Evolutionary conservation across 164 flowering plant species (phyloP), one percentile per base, ranked within the genome.

Genomic region (Magnolia sinica): DNA sequence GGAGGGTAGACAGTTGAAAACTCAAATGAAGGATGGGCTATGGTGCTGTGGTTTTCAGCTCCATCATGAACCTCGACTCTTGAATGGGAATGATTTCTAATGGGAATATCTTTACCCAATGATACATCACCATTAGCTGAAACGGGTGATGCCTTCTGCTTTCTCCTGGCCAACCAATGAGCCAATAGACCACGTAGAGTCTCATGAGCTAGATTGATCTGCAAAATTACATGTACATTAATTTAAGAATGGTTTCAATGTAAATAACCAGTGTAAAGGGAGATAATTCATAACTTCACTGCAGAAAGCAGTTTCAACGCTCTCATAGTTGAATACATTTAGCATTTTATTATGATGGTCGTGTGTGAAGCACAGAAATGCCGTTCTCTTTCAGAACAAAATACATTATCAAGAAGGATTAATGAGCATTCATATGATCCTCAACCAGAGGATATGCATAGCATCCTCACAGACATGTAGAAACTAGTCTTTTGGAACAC

Each of bases 171-270:
- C 76, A 92, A 80, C 97, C 98, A 96, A 83, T 91, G 91, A 80
- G 88, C 85, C 81, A 96, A 81, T 64, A 94, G 81, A 66, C 98
- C 99, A 87, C 94, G 92, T 37, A 96, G 94, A 51, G 98, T 94
- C 80, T 94, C 98, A 73, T 91, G 91, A 13, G 97, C 99, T 74
- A 96, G 85, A 85, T 93, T 92, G 71, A 94, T 89, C 99, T 96
- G 88, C 84, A 86, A 75, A 76, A 29, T 68, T 68, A 31, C 22
- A 31, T 7, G 49, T 31, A 31, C 29, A 22, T 65, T 9, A 66
- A 66, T 66, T 23, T 22, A 68, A 68, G 23, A 27, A 68, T 2
- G 31, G 1, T 24, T 29, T 68, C 29, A 68, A 68, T 20, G 68
- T 65, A 68, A 68, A 68, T 37, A 68, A 19, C 8, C 50, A 10